phyloP scores from a whole-genome alignment of 2,329 filamentous ascomycete species.

The Fusarium sp. region DNA sequence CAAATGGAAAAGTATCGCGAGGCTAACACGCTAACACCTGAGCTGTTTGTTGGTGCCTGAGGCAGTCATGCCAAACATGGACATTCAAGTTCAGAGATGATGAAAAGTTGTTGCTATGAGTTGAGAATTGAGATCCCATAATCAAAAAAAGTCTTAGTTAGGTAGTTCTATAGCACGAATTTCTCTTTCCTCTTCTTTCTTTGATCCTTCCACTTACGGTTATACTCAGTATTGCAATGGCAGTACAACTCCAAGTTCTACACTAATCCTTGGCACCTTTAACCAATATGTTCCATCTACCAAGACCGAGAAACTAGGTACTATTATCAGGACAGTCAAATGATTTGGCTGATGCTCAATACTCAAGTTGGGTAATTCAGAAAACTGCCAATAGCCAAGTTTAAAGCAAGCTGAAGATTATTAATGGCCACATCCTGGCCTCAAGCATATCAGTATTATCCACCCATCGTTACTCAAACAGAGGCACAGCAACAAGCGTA shows the following conservation, averaged over 20 bases:
- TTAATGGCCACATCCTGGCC: background rate
- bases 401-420: background rate
- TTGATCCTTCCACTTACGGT: background rate
- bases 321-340: background rate
- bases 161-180: too few relatives aligned
- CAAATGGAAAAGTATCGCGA: constrained; percentile 21
- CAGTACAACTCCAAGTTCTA: background rate
- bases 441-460: background rate
- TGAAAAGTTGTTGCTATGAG: background rate
- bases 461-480: background rate
- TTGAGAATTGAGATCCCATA: background rate
- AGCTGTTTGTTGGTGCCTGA: constrained; percentile 31
- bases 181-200: too few relatives aligned
- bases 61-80: constrained; percentile 16
- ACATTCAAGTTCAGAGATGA: background rate
- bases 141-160: background rate
- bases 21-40: constrained; percentile 32
- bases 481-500: background rate
- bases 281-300: background rate
- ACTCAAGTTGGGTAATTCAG: background rate
- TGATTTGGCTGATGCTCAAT: background rate
- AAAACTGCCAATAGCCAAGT: background rate
- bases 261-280: too few relatives aligned
- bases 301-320: background rate
- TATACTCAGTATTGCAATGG: background rate